phyloP scores from a whole-genome alignment of 768 basidiomycete species.

The Clathrus columnatus region DNA sequence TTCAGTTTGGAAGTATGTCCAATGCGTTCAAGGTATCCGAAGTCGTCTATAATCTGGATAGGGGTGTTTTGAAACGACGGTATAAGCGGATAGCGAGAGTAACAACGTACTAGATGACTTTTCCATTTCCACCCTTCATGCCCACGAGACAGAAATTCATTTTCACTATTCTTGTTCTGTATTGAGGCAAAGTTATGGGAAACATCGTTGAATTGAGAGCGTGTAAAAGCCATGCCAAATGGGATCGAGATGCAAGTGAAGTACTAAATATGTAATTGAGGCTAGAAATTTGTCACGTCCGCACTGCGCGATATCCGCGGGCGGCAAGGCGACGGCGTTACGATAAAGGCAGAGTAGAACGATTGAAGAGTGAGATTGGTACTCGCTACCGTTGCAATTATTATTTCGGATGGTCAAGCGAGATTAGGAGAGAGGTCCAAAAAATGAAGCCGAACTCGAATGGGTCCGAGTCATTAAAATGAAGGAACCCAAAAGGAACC shows the following conservation, averaged over 20 bases:
- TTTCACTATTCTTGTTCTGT: conserved; percentile 10
- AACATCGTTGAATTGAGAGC: conserved; percentile 49
- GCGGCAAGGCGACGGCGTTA: no score
- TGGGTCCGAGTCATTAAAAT: not conserved
- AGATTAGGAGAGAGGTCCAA: conserved; percentile 42
- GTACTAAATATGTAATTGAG: not conserved
- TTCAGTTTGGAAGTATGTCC: conserved; percentile 19
- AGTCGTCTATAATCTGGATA: conserved; percentile 26
- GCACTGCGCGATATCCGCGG: no score
- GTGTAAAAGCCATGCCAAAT: conserved; percentile 39
- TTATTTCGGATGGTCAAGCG: conserved; percentile 83
- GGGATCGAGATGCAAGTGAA: not conserved
- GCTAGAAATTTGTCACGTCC: no score
- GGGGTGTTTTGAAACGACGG: conserved; percentile 13
- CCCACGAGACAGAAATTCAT: conserved; percentile 1
- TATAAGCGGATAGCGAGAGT: not conserved
- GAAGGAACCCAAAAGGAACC: no score
- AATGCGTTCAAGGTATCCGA: conserved; percentile 42
- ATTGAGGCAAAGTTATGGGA: conserved; percentile 43
- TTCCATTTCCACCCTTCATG: conserved; percentile 48
- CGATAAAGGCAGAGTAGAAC: conserved; percentile 64
- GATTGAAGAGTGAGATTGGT: conserved; percentile 71
- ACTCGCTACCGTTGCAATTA: conserved; percentile 66
- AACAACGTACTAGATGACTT: conserved; percentile 44
- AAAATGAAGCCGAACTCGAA: not conserved